Evolutionary conservation across 768 basidiomycete species (phyloP), one percentile per base, ranked within the genome.

Genomic region (Sporobolomyces roseus): DNA sequence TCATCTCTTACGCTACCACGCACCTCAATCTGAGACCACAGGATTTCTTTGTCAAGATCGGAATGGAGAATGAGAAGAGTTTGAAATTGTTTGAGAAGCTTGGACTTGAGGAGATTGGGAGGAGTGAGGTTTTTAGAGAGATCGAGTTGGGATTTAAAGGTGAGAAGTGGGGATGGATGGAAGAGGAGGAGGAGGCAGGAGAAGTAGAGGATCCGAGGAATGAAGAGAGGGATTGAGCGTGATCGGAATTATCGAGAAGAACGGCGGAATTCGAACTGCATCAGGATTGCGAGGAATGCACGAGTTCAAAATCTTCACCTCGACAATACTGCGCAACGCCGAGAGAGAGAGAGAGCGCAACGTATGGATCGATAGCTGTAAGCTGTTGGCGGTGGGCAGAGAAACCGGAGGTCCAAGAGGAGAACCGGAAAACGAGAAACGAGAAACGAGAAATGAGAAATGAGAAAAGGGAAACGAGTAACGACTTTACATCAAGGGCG

Each of bases 111-210:
- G 79, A 88, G 41, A 85, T 84, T 14, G 88, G 88, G 75, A 79
- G 80, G 16, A 86, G 87, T 21, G 83, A 86, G 56, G 87, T 90
- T 14, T 97, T 93, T 72, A 81, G 83, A 41, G 91, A 97, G 78
- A 84, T 90, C 21, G 92, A 94, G 80, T 83, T 96, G 85, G 84
- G 88, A 23, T 80, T 63, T 63, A 17, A 36, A 1, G 33, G 35
- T 23, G 67, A 69, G 45, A 16, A 2, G 25, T 5, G 41, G 60
- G 16, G 41, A 21, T 12, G 58, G 50, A 29, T 68, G 66, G 66
- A 13, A 27, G 55, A n/a, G 27, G 38, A n/a, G n/a, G n/a, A n/a
- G n/a, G n/a, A n/a, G n/a, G 4, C n/a, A n/a, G 62, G 45, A 19
- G 23, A 32, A 23, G n/a, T 69, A 5, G 53, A 41, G 19, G 68